These are phyloP conservation scores for Scortechinia acanthostroma DNA, from an alignment of 2,329 filamentous ascomycete genomes.

Conservation along the genomic window DNA sequence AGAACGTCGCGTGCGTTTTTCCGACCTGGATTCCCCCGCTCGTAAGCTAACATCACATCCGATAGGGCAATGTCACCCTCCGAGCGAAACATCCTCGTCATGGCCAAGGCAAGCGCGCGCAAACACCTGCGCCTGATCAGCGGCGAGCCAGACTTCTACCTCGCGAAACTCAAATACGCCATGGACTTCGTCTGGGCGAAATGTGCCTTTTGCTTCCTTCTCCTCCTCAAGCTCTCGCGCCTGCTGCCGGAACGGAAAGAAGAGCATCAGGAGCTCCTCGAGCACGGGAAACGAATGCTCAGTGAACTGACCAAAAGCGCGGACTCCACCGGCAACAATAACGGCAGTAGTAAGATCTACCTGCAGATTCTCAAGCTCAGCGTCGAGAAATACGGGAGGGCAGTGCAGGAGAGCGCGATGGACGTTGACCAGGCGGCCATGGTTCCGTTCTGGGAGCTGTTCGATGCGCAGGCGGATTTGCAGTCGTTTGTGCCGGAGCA, in stretches of 20 bases:
- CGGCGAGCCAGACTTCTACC: constrained; percentile 32
- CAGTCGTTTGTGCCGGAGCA: constrained; percentile 44
- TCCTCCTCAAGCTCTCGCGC: constrained; percentile 41
- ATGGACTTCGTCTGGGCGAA: constrained; percentile 54
- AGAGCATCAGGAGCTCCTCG: constrained; percentile 27
- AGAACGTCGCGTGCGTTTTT: constrained; percentile 29
- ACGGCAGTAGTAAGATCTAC: constrained; percentile 34
- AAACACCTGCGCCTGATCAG: constrained; percentile 39
- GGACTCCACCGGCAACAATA: constrained; percentile 17
- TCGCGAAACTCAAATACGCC: constrained; percentile 39
- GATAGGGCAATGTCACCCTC: constrained; percentile 33
- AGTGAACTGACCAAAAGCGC: constrained; percentile 26
- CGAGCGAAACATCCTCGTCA: constrained; percentile 35
- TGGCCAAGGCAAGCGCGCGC: constrained; percentile 39
- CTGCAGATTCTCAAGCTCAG: constrained; percentile 37
- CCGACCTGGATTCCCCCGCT: constrained; percentile 8
- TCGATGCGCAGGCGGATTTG: constrained; percentile 32
- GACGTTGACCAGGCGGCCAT: constrained; percentile 6
- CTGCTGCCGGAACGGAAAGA: constrained; percentile 31
- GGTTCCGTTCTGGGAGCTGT: constrained; percentile 20
- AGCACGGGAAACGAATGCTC: constrained; percentile 30
- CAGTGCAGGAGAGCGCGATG: constrained; percentile 19
- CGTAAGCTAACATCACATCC: constrained; percentile 7
- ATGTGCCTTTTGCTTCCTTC: constrained; percentile 45
- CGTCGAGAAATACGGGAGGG: constrained; percentile 38